A percentile compares a stretch with the other conserved stretches of the same genome.
These are phyloP conservation scores for Mycena vulgaris DNA, from an alignment of 768 basidiomycete species.

Conservation along the genomic window DNA sequence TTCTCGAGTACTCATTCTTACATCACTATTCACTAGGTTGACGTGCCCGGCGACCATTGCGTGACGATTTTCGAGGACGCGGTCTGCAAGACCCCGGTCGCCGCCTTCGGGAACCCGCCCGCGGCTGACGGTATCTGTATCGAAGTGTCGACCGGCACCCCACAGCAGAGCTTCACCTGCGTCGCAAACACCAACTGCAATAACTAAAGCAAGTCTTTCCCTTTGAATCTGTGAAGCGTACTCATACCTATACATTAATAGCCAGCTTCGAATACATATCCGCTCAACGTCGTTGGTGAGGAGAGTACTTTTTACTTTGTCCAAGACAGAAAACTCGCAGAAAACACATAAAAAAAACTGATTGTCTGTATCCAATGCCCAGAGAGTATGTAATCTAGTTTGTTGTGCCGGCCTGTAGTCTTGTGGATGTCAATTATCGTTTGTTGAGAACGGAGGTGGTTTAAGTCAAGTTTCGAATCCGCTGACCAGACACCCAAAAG, in stretches of 20 bases:
- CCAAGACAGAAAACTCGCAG: too few species aligned
- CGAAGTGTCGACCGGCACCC: slow-evolving; percentile 20
- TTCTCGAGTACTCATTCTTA: slow-evolving; percentile 17
- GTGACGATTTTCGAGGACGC: slow-evolving; percentile 22
- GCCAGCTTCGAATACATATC: background rate
- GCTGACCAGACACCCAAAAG: too few species aligned
- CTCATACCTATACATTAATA: slow-evolving; percentile 14
- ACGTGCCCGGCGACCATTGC: slow-evolving; percentile 19
- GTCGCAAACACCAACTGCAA: slow-evolving; percentile 20
- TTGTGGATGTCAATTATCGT: too few species aligned
- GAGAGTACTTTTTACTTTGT: background rate
- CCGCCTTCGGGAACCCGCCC: slow-evolving; percentile 22
- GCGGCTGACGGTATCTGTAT: slow-evolving; percentile 18
- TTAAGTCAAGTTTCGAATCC: too few species aligned
- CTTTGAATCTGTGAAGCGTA: slow-evolving; percentile 11
- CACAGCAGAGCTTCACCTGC: slow-evolving; percentile 15
- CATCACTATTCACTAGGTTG: slow-evolving; percentile 20
- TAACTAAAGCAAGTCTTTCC: slow-evolving; percentile 16
- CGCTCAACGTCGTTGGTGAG: too few species aligned
- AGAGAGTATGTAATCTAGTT: too few species aligned
- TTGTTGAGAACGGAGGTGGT: too few species aligned
- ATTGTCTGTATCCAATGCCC: too few species aligned
- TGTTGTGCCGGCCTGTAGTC: too few species aligned
- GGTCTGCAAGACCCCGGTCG: slow-evolving; percentile 3
- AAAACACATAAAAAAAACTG: too few species aligned